phyloP scores from a whole-genome alignment of 2,329 filamentous ascomycete species.

The Pseudopyricularia cyperi region DNA sequence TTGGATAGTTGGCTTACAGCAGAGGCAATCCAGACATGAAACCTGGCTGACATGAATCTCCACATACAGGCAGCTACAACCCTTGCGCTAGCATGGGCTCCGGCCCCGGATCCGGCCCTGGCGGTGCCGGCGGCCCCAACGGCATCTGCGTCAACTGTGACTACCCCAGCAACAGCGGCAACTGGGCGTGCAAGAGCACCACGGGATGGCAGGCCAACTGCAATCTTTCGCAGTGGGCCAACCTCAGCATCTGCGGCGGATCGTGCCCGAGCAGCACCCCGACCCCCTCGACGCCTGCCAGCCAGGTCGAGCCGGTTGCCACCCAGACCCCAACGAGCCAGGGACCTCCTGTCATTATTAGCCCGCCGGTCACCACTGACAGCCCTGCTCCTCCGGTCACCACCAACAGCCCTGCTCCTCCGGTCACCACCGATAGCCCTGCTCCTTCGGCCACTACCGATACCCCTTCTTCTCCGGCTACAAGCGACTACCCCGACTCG shows the following conservation, averaged over 20 bases:
- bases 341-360: not conserved
- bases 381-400: not conserved
- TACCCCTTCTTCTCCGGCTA: not conserved
- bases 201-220: not conserved
- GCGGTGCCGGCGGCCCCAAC: not conserved
- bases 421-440: not conserved
- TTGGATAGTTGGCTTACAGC: too few species aligned
- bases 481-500: too few species aligned
- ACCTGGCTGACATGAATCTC: not conserved
- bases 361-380: not conserved
- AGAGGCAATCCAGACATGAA: not conserved
- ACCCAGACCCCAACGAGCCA: not conserved
- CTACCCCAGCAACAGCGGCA: constrained; percentile 1
- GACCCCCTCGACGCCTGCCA: not conserved
- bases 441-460: not conserved
- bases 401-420: not conserved
- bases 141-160: not conserved
- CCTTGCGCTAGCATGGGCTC: not conserved
- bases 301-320: not conserved
- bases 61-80: not conserved
- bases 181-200: not conserved
- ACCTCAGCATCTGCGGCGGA: not conserved
- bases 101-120: not conserved
- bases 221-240: not conserved
- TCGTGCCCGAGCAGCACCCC: not conserved